Conservation (phyloP, 805 yeast genomes). For the Ogataea ganodermae region DNA sequence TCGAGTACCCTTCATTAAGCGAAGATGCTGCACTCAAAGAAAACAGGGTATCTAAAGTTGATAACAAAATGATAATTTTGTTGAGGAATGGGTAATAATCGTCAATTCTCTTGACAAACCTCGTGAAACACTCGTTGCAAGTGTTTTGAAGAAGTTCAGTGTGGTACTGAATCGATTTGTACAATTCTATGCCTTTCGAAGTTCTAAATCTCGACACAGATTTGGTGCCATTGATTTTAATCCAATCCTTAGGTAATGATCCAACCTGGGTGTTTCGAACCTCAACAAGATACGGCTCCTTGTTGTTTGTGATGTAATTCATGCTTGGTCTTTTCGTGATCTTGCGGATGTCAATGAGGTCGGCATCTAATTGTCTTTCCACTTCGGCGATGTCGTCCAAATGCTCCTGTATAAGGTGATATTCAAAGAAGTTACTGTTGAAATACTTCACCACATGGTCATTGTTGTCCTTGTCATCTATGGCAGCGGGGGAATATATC, state of each 20-base stretch:
- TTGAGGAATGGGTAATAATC: slow-evolving; percentile 41
- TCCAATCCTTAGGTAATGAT: slow-evolving; percentile 72
- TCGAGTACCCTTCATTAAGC: slow-evolving; percentile 43
- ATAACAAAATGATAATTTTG: slow-evolving; percentile 47
- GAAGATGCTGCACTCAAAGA: slow-evolving; percentile 65
- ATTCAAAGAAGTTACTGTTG: slow-evolving; percentile 44
- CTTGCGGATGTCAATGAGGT: slow-evolving; percentile 48
- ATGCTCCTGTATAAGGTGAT: slow-evolving; percentile 36
- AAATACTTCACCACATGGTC: slow-evolving; percentile 40
- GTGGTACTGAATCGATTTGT: slow-evolving; percentile 58
- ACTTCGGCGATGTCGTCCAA: slow-evolving; percentile 46
- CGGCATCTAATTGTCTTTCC: slow-evolving; percentile 50
- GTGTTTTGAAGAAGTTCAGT: slow-evolving; percentile 51
- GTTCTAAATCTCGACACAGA: slow-evolving; percentile 73
- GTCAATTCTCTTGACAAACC: slow-evolving; percentile 44
- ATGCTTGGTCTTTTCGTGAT: slow-evolving; percentile 58
- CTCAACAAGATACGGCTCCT: slow-evolving; percentile 75
- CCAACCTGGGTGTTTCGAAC: slow-evolving; percentile 61
- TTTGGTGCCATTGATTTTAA: slow-evolving; percentile 69
- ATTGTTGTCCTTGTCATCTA: slow-evolving; percentile 51
- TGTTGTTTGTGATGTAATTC: slow-evolving; percentile 55
- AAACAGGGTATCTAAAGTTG: slow-evolving; percentile 64
- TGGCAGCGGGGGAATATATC: slow-evolving; percentile 56
- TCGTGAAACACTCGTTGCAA: slow-evolving; percentile 49
- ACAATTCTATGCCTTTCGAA: slow-evolving; percentile 52